phyloP scores from a whole-genome alignment of 495 filamentous ascomycete species.

The Hypoxylon fuscum region DNA sequence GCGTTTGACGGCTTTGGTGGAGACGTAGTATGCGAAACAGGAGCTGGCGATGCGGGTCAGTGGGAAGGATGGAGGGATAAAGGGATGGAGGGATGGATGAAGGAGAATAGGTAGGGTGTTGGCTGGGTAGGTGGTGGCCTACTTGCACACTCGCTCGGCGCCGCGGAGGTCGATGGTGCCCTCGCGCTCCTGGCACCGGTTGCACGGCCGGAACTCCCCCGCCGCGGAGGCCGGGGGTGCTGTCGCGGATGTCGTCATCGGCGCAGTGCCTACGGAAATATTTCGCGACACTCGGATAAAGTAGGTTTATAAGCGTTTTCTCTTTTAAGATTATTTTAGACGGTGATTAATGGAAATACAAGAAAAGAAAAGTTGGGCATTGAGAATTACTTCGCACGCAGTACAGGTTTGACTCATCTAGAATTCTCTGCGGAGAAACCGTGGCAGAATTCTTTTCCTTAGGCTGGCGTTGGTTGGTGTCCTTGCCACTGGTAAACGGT shows the following conservation, averaged over 20 bases:
- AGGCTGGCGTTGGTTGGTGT: background rate
- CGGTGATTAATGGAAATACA: too few species aligned
- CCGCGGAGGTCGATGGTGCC: slow-evolving; percentile 49
- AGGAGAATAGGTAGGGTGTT: too few species aligned
- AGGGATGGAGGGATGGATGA: too few species aligned
- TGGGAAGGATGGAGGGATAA: background rate
- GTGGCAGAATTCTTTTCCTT: slow-evolving; percentile 21
- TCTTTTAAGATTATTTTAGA: too few species aligned
- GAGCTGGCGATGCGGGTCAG: slow-evolving; percentile 60
- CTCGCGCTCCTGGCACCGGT: slow-evolving; percentile 48
- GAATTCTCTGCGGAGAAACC: slow-evolving; percentile 15
- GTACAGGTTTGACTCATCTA: slow-evolving; percentile 20
- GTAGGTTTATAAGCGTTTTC: too few species aligned
- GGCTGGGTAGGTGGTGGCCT: slow-evolving; percentile 21
- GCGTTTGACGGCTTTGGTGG: slow-evolving; percentile 79
- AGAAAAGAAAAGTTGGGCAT: slow-evolving; percentile 1
- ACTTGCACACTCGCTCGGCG: slow-evolving; percentile 51
- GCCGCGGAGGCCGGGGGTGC: slow-evolving; percentile 19
- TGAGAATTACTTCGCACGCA: slow-evolving; percentile 14
- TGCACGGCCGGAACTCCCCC: slow-evolving; percentile 40
- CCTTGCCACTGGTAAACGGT: background rate
- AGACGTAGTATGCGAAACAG: slow-evolving; percentile 80
- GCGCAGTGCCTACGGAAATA: too few species aligned
- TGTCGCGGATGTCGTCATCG: slow-evolving; percentile 36
- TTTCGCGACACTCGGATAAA: too few species aligned